These are phyloP conservation scores for Stylosanthes scabra DNA, from an alignment of 331 rosid genomes.

Conservation along the genomic window DNA sequence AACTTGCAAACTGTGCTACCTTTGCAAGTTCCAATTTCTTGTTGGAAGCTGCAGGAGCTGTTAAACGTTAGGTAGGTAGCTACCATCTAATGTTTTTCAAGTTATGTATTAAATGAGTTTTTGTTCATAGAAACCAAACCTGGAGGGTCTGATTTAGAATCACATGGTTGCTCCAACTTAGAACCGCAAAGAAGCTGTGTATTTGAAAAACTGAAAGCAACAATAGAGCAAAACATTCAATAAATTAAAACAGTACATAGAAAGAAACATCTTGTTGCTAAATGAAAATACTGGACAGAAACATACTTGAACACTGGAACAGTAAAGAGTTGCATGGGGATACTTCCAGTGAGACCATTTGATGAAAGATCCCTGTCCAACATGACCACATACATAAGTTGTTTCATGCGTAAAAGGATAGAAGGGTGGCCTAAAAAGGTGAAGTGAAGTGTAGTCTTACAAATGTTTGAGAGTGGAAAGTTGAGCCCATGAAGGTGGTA, in stretches of 20 bases:
- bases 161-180: slow-evolving; percentile 70
- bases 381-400: slow-evolving; percentile 36
- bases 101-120: not conserved
- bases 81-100: not conserved
- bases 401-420: slow-evolving; percentile 20
- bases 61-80: slow-evolving; percentile 6
- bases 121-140: slow-evolving; percentile 53
- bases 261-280: slow-evolving; percentile 9
- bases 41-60: slow-evolving; percentile 62
- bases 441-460: slow-evolving; percentile 63
- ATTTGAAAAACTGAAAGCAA: slow-evolving; percentile 75
- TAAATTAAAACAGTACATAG: too few species aligned
- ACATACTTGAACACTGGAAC: slow-evolving; percentile 72
- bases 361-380: slow-evolving; percentile 88
- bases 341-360: slow-evolving; percentile 69
- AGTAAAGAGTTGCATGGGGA: slow-evolving; percentile 75
- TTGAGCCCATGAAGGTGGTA: slow-evolving; percentile 75
- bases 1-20: slow-evolving; percentile 62
- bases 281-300: slow-evolving; percentile 28
- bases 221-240: slow-evolving; percentile 16
- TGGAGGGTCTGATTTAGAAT: slow-evolving; percentile 61
- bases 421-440: slow-evolving; percentile 10
- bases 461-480: slow-evolving; percentile 71
- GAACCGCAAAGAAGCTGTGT: slow-evolving; percentile 75
- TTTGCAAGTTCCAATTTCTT: slow-evolving; percentile 56